These are phyloP conservation scores for Colletotrichum higginsianum DNA, from an alignment of 2,329 filamentous ascomycete genomes.

Conservation along the genomic window DNA sequence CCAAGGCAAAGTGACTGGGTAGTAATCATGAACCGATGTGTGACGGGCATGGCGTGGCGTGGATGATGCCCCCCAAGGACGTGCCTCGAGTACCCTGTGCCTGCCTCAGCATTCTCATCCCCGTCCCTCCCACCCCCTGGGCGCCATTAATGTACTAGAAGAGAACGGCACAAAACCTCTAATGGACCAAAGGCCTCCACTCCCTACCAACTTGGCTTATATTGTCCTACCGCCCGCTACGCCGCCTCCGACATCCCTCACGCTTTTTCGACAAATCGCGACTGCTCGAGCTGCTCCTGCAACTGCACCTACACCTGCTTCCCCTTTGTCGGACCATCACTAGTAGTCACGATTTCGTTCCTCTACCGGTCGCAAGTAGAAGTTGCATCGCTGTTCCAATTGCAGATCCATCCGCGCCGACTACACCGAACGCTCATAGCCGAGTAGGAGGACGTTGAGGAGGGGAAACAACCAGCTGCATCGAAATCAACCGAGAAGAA, in stretches of 20 bases:
- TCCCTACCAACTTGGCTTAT: conserved; percentile 37
- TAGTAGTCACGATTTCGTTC: neutral
- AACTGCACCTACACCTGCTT: conserved; percentile 13
- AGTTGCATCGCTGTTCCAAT: neutral
- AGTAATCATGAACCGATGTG: neutral
- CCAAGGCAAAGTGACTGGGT: neutral
- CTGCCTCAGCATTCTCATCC: conserved; percentile 30
- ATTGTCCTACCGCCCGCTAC: conserved; percentile 36
- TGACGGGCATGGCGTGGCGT: conserved; percentile 1
- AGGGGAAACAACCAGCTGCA: neutral
- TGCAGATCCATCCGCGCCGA: neutral
- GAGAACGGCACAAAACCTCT: conserved; percentile 23
- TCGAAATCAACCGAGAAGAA: conserved; percentile 1
- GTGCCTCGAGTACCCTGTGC: conserved; percentile 22
- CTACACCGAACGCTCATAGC: neutral
- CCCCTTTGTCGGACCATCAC: neutral
- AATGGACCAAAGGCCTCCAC: conserved; percentile 31
- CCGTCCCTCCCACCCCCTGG: conserved; percentile 8
- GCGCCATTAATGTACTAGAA: conserved; percentile 24
- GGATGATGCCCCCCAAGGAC: conserved; percentile 4
- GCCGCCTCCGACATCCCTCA: neutral
- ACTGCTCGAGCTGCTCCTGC: conserved; percentile 9
- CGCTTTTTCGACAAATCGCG: conserved; percentile 30
- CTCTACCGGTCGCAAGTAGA: neutral
- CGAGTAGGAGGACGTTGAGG: neutral